Percentiles rank a stretch among this genome's conserved stretches.
These are phyloP conservation scores for Diaporthe helianthi DNA, from an alignment of 2,329 filamentous ascomycete species.

Conservation along the genomic window DNA sequence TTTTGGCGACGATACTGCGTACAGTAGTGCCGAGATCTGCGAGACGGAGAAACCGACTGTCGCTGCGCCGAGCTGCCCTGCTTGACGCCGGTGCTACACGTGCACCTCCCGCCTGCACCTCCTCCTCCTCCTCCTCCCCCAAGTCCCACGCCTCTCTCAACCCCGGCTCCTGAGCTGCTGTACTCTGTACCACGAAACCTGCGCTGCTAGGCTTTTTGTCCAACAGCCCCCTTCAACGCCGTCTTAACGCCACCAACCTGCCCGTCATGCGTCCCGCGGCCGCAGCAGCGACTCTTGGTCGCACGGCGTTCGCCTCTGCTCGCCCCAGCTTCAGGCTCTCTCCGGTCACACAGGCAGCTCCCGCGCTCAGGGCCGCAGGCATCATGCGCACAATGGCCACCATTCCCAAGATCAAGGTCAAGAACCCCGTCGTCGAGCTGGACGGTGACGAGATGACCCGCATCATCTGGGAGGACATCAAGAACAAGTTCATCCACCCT, in stretches of 20 bases:
- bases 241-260: background rate
- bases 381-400: slow-evolving; percentile 58
- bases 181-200: slow-evolving; percentile 12
- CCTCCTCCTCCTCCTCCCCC: slow-evolving; percentile 5
- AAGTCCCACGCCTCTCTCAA: background rate
- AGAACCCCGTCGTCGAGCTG: slow-evolving; percentile 97
- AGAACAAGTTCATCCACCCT: slow-evolving; percentile 97
- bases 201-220: slow-evolving; percentile 7
- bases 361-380: slow-evolving; percentile 27
- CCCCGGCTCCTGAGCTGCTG: slow-evolving; percentile 19
- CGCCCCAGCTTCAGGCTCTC: slow-evolving; percentile 26
- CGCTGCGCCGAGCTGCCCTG: background rate
- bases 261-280: slow-evolving; percentile 33
- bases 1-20: too few species aligned
- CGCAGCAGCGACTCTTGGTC: slow-evolving; percentile 34
- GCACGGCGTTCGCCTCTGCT: slow-evolving; percentile 29
- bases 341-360: slow-evolving; percentile 27
- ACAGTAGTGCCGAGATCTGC: slow-evolving; percentile 28
- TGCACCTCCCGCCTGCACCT: too few species aligned
- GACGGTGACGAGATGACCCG: slow-evolving; percentile 97
- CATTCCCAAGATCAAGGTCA: slow-evolving; percentile 94
- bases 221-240: slow-evolving; percentile 3
- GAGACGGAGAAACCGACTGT: slow-evolving; percentile 25
- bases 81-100: slow-evolving; percentile 3
- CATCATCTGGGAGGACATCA: slow-evolving; percentile 99